Conservation (phyloP, 2,329 filamentous ascomycete genomes). For the Penicillium sp. region DNA sequence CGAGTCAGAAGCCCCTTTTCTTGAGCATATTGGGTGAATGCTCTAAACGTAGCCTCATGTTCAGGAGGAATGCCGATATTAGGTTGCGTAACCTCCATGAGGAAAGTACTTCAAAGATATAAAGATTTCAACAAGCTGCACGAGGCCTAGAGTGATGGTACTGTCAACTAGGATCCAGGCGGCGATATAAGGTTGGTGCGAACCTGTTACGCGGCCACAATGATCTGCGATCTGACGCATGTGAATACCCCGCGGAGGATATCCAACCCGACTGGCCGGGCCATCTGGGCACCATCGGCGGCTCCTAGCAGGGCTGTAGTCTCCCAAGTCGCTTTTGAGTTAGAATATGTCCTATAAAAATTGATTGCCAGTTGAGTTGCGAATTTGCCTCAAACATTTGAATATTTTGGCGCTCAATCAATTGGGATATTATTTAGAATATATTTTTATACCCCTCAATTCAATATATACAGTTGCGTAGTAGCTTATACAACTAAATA, state of each 20-base stretch:
- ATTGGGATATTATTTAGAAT: not conserved
- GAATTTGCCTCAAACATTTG: not conserved
- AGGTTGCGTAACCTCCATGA: not conserved
- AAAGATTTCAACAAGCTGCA: not conserved
- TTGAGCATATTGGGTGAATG: not conserved
- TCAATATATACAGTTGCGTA: no score
- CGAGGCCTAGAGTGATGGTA: not conserved
- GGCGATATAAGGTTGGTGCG: not conserved
- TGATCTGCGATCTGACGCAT: not conserved
- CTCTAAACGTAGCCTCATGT: not conserved
- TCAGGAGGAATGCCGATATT: not conserved
- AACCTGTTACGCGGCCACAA: not conserved
- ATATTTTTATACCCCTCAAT: no score
- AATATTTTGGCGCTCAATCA: not conserved
- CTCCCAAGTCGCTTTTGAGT: not conserved
- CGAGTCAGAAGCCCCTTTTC: constrained; percentile 10
- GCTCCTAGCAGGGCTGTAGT: not conserved
- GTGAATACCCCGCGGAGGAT: not conserved
- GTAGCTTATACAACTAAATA: no score
- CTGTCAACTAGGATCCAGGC: not conserved
- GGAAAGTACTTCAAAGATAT: not conserved
- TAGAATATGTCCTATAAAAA: not conserved
- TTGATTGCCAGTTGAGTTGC: not conserved
- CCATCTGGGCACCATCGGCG: not conserved
- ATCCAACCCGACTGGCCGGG: not conserved